Base-by-base conservation (phyloP, 192 early-diverging fungal species). In the Backusella liffmaniae region DNA sequence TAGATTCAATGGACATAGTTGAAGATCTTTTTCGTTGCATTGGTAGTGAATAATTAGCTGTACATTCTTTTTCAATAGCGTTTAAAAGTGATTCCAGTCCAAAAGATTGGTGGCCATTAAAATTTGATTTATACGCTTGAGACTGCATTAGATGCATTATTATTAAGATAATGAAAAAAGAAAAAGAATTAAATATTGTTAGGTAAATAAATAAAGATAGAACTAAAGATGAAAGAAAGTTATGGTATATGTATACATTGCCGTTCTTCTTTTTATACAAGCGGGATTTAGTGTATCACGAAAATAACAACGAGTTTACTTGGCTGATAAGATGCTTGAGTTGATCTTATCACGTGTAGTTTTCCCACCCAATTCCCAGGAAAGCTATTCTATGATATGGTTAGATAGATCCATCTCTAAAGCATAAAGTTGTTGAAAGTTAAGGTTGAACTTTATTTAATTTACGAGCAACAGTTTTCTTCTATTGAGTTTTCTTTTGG, bases 1-100 rank as follows among this genome's bases (percentile, higher is more conserved):
- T 68, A 29, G 75, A 72, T 62, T 80, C 71, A 36, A 80, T 80
- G 3, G 79, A 80, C 79, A 80, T 80, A 26, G 65, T 73, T 29
- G 49, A 23, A 16, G 70, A 67, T 59, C 53, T 59, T 21, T 59
- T 59, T 35, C 66, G 13, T n/a, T 72, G 76, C 4, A 72, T 44
- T 59, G 51, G n/a, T 26, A n/a, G 56, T 56, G 16, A 7, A 37
- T 26, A 34, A 13, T 51, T 32, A 34, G 6, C 35, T 2, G n/a
- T 29, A 35, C 12, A 67, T 3, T 51, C 78, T 51, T 77, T 67
- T 65, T 83, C 76, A 37, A 80, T 77, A 13, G 75, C 78, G 32
- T 41, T 66, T 34, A 80, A 70, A 23, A 79, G 75, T 8, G 75
- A 75, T 59, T 80, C 76, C 78, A 83, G 23, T 23, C 21, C 53